Evolutionary conservation across 164 flowering plant genomes (phyloP).

Genomic region (Sedum album): DNA sequence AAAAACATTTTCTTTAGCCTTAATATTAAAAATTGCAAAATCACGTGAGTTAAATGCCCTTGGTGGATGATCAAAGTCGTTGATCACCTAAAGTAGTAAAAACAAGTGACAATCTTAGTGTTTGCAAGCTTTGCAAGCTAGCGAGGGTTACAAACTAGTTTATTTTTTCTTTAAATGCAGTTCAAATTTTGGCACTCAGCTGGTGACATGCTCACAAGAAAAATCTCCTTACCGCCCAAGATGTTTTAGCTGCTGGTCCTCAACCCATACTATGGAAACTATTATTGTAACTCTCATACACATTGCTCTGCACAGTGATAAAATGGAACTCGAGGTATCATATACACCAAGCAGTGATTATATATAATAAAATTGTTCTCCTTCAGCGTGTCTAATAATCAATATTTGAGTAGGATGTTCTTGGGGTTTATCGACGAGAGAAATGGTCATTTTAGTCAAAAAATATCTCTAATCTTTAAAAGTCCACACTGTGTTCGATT

Average conservation of each 20-base stretch:
- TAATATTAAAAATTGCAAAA: neutral
- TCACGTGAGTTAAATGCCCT: neutral
- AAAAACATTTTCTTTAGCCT: neutral
- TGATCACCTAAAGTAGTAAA: neutral
- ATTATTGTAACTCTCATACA: conserved; percentile 65
- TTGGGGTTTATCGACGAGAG: too few relatives aligned
- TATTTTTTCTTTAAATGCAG: conserved; percentile 23
- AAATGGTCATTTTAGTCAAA: too few relatives aligned
- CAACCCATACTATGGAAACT: conserved; percentile 72
- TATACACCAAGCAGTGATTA: neutral
- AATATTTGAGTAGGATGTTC: neutral
- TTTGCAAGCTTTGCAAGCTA: neutral
- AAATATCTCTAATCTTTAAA: neutral
- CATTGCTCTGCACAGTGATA: conserved; percentile 38
- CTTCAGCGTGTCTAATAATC: neutral
- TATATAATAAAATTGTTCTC: neutral
- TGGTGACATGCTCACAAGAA: conserved; percentile 44
- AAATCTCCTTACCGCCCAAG: conserved; percentile 54
- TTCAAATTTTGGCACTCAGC: conserved; percentile 56
- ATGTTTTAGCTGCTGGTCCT: conserved; percentile 59
- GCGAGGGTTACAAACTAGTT: neutral
- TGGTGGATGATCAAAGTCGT: neutral
- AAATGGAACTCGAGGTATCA: conserved; percentile 15
- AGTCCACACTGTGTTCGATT: neutral
- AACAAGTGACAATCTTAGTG: neutral